Percentiles rank a stretch among this genome's conserved stretches.
phyloP scores from a whole-genome alignment of 345 rosid genomes.

The Brassica incana region DNA sequence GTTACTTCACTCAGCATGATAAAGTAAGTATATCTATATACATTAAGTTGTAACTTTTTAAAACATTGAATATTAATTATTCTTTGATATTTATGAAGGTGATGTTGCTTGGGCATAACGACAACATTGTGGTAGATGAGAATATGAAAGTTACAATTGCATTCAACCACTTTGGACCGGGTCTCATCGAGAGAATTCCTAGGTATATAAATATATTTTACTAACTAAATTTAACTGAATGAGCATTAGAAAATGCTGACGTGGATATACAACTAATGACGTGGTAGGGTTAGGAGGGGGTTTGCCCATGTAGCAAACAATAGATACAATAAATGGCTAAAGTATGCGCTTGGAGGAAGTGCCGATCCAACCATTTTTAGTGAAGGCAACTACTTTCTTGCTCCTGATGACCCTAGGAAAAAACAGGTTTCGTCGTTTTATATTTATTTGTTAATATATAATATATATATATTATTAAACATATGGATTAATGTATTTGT shows the following conservation, averaged over 20 bases:
- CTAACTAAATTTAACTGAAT: neutral
- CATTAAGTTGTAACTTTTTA: neutral
- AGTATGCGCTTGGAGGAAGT: constrained; percentile 95
- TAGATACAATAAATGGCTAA: constrained; percentile 78
- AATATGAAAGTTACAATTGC: constrained; percentile 79
- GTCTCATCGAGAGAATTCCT: constrained; percentile 90
- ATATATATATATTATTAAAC: too few relatives aligned
- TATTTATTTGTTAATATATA: neutral
- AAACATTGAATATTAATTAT: neutral
- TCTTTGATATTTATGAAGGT: constrained; percentile 42
- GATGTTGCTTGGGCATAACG: constrained; percentile 80
- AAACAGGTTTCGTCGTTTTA: constrained; percentile 49
- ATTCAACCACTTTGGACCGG: constrained; percentile 76
- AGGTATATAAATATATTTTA: constrained; percentile 45
- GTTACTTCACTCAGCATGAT: constrained; percentile 79
- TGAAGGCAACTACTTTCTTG: constrained; percentile 85
- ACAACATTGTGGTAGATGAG: constrained; percentile 61
- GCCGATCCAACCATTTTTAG: constrained; percentile 90
- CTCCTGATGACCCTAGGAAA: constrained; percentile 48
- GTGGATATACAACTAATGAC: neutral
- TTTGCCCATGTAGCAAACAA: constrained; percentile 93
- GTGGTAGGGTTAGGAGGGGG: constrained; percentile 60
- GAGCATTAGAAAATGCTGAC: neutral
- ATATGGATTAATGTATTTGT: neutral
- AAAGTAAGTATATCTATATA: constrained; percentile 49